These are phyloP conservation scores for Pyricularia sp. DNA, from an alignment of 2,329 filamentous ascomycete genomes.

Conservation along the genomic window DNA sequence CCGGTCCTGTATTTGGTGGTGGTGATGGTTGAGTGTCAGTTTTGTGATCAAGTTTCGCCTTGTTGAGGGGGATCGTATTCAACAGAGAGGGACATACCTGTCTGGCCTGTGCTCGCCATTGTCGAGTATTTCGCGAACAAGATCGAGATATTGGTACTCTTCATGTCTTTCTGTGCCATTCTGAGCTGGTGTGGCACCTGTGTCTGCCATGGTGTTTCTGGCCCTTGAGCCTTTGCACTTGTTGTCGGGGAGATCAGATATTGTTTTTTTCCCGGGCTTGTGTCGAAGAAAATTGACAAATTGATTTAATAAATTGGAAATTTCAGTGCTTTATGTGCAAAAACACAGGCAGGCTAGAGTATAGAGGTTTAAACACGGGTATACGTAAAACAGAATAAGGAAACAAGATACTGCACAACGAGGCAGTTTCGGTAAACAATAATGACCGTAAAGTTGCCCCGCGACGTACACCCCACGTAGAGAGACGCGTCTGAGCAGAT, in stretches of 20 bases:
- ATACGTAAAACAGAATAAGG: too few species aligned
- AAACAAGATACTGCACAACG: too few species aligned
- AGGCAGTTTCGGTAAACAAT: too few species aligned
- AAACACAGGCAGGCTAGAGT: too few species aligned
- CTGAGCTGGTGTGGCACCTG: neutral
- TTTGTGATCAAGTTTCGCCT: neutral
- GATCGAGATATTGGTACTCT: slow-evolving; percentile 85
- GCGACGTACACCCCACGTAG: too few species aligned
- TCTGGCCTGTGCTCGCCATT: slow-evolving; percentile 82
- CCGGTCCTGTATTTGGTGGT: slow-evolving; percentile 50
- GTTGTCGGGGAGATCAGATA: neutral
- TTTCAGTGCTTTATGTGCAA: too few species aligned
- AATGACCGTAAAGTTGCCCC: too few species aligned
- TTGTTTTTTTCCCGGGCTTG: neutral
- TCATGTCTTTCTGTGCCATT: slow-evolving; percentile 44
- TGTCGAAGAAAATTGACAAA: too few species aligned
- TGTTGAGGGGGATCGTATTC: neutral
- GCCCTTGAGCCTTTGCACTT: neutral
- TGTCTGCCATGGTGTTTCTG: neutral
- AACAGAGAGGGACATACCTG: slow-evolving; percentile 36
- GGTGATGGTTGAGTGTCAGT: neutral
- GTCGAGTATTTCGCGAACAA: slow-evolving; percentile 73
- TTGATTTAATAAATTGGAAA: too few species aligned
- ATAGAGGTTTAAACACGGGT: too few species aligned
- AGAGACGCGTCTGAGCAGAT: too few species aligned